These are phyloP conservation scores for Cordyceps tenuipes DNA, from an alignment of 2,329 filamentous ascomycete genomes.

Conservation along the genomic window DNA sequence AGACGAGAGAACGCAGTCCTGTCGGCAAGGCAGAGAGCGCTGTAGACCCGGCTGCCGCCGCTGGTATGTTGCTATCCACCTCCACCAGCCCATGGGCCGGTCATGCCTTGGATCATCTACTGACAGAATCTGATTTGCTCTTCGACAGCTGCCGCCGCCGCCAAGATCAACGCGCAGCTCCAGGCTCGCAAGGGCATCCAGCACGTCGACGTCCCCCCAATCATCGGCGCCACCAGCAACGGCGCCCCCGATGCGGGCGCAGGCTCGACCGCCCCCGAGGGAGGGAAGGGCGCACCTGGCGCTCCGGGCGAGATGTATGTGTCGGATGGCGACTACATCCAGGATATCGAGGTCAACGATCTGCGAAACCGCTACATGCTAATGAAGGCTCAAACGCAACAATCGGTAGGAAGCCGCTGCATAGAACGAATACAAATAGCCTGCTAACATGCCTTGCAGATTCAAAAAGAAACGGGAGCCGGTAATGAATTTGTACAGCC, in stretches of 20 bases:
- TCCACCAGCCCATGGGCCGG: background rate
- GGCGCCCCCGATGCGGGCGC: slow-evolving; percentile 29
- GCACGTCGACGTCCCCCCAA: slow-evolving; percentile 81
- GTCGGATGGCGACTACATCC: slow-evolving; percentile 94
- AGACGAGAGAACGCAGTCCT: slow-evolving; percentile 76
- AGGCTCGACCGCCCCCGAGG: slow-evolving; percentile 26
- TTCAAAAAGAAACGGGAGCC: slow-evolving; percentile 99
- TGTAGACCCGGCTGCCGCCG: slow-evolving; percentile 66
- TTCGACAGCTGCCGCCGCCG: slow-evolving; percentile 69
- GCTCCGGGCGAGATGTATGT: slow-evolving; percentile 88
- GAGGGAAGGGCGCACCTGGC: slow-evolving; percentile 21
- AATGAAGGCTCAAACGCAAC: slow-evolving; percentile 94
- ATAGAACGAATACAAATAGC: background rate
- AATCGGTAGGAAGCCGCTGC: slow-evolving; percentile 80
- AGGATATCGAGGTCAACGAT: slow-evolving; percentile 98
- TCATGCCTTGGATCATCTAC: background rate
- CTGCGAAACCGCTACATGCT: slow-evolving; percentile 92
- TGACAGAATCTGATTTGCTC: background rate
- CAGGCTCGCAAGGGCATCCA: slow-evolving; percentile 84
- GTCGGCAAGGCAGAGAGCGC: slow-evolving; percentile 44
- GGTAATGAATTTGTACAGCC: slow-evolving; percentile 62
- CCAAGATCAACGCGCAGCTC: slow-evolving; percentile 74
- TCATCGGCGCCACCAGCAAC: slow-evolving; percentile 50
- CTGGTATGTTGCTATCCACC: slow-evolving; percentile 46
- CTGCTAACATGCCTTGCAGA: slow-evolving; percentile 49